Percentiles rank a stretch among this genome's conserved stretches.
phyloP scores from a whole-genome alignment of 2,329 filamentous ascomycete genomes.

The Pseudogymnoascus sp. region DNA sequence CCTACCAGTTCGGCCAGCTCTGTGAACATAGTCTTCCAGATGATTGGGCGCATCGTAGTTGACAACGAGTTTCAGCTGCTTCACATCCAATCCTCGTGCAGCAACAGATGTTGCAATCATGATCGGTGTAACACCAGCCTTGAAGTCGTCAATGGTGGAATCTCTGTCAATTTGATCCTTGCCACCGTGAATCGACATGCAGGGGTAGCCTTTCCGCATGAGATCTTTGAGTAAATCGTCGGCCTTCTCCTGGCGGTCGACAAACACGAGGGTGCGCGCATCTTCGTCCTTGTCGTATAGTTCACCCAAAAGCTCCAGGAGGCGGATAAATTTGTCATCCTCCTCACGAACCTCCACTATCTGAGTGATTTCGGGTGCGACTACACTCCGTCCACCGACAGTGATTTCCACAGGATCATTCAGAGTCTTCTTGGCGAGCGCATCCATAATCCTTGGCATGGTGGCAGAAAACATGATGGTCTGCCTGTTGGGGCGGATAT shows the following conservation, averaged over 20 bases:
- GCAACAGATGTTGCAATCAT: conserved; percentile 93
- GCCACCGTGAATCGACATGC: conserved; percentile 88
- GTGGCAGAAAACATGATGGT: conserved; percentile 95
- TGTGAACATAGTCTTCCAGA: conserved; percentile 92
- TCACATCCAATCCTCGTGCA: conserved; percentile 89
- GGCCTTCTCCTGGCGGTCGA: conserved; percentile 84
- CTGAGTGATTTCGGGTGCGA: conserved; percentile 87
- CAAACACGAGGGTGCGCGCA: conserved; percentile 80
- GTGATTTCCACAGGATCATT: conserved; percentile 82
- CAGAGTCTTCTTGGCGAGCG: conserved; percentile 79
- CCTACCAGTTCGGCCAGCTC: conserved; percentile 85
- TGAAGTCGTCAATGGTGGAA: conserved; percentile 88
- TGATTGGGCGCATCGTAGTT: conserved; percentile 94
- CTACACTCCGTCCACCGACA: conserved; percentile 79
- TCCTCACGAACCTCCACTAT: conserved; percentile 82
- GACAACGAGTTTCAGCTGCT: conserved; percentile 89
- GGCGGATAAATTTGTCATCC: conserved; percentile 70
- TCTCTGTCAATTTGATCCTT: conserved; percentile 92
- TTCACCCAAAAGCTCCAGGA: conserved; percentile 80
- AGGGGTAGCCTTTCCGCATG: conserved; percentile 77
- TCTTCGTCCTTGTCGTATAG: conserved; percentile 84
- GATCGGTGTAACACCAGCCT: conserved; percentile 79
- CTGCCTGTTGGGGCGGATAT: conserved; percentile 84
- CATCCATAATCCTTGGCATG: conserved; percentile 88
- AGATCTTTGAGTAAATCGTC: conserved; percentile 71